Evolutionary conservation across 805 yeast genomes (phyloP).

Genomic region (Yarrowia divulgata): DNA sequence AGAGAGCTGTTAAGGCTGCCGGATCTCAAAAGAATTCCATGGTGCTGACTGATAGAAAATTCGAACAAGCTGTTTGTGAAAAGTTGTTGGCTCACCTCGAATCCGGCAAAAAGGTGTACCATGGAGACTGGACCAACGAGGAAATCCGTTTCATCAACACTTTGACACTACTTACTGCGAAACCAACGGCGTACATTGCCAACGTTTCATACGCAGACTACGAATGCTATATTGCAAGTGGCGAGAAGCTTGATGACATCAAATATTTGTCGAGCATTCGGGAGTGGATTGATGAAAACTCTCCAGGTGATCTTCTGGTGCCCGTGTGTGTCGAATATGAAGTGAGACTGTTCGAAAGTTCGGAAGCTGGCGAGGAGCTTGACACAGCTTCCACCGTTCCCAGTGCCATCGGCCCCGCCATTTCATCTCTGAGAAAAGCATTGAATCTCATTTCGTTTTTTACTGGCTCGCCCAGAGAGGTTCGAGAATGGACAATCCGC

Average conservation of each 20-base stretch:
- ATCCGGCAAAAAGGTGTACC: slow-evolving; percentile 67
- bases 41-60: slow-evolving; percentile 53
- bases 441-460: slow-evolving; percentile 80
- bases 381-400: slow-evolving; percentile 44
- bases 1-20: slow-evolving; percentile 55
- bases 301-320: slow-evolving; percentile 72
- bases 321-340: slow-evolving; percentile 76
- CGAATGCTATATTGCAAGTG: slow-evolving; percentile 51
- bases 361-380: slow-evolving; percentile 47
- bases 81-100: slow-evolving; percentile 60
- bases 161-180: slow-evolving; percentile 80
- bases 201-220: slow-evolving; percentile 79
- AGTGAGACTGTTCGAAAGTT: slow-evolving; percentile 64
- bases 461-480: slow-evolving; percentile 87
- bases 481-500: slow-evolving; percentile 87
- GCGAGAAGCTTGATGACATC: slow-evolving; percentile 49
- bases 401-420: slow-evolving; percentile 59
- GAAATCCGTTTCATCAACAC: slow-evolving; percentile 74
- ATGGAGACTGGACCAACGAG: slow-evolving; percentile 64
- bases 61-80: slow-evolving; percentile 52
- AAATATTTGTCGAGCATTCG: slow-evolving; percentile 60
- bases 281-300: slow-evolving; percentile 70
- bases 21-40: slow-evolving; percentile 25
- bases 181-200: slow-evolving; percentile 81
- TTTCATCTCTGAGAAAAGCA: slow-evolving; percentile 68